Evolutionary conservation across 106 monocot species (phyloP), one percentile per base, ranked within the genome.

Genomic region (Cymbidium sinense): DNA sequence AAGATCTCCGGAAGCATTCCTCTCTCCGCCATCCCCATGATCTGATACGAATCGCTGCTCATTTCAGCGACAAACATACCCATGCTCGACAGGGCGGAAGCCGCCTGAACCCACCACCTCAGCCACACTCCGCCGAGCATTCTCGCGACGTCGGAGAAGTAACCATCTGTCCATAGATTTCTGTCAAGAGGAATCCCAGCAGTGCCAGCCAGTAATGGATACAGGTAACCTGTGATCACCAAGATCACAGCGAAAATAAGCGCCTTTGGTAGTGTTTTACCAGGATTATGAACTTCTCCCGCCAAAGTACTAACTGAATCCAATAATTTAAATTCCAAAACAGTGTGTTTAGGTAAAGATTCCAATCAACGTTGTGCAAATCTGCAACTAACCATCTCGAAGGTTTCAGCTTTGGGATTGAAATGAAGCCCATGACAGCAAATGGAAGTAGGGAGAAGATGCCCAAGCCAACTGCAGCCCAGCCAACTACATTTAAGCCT

Each of bases 311-410:
- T 87, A 33, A 87, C 80, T 25, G 87, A 70, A 84, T 81, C 71
- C 80, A 87, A 58, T 87, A 81, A 33, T 87, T 87, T 61, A 79
- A 58, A 77, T 84, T 87, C 84, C 87, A 87, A 52, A 84, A 84
- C 18, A 86, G 62, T 18, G 86, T 82, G 34, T 86, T 86, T 50
- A 86, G 58, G 39, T 82, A 86, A n/a, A 86, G 71, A 70, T 47
- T 79, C 86, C 86, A 86, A 33, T 86, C 76, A 1, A 87, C 3
- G 81, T n/a, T n/a, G n/a, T n/a, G n/a, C n/a, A n/a, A n/a, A n/a
- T n/a, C n/a, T n/a, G n/a, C n/a, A n/a, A n/a, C n/a, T n/a, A n/a
- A n/a, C n/a, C n/a, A n/a, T n/a, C n/a, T n/a, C n/a, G n/a, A n/a
- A n/a, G n/a, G n/a, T n/a, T n/a, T n/a, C n/a, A n/a, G n/a, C n/a